Evolutionary conservation across 805 yeast genomes (phyloP), one percentile per base, ranked within the genome.

Genomic region (Yamadazyma insecticola): DNA sequence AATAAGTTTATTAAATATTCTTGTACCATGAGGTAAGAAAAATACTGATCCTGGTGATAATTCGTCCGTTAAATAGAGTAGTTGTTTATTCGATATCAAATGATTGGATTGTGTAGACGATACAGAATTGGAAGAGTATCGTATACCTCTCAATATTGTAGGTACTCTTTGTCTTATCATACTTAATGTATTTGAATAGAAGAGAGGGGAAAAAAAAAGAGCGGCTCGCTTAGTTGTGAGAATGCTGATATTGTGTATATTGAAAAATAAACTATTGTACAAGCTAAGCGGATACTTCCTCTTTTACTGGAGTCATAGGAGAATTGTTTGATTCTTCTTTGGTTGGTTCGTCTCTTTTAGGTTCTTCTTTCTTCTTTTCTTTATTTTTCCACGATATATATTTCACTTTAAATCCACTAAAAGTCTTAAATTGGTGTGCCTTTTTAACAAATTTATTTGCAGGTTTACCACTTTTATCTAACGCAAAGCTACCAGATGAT

Each of bases 1-100:
- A 10, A 86, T 67, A 37, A 92, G 60, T 42, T 77, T 81, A 54
- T 87, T 85, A 64, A 89, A 84, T 16, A 92, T 72, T 26, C 90
- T 66, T 1, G 97, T 78, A 2, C 98, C 98, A 50, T 87, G 88
- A 1, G 97, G 97, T 23, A 90, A 66, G 47, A 92, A 87, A 64
- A 92, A 92, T 1, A 85, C 74, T 0, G 95, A 83, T 0, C 98
- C 98, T 0, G 97, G 97, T 0, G 97, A 81, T 13, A 74, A 58
- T 5, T 82, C 74, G 54, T 87, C 94, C 3, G 84, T 78, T 66
- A 81, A 75, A 53, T 79, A 92, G 26, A 92, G 63, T 40, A 76
- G 75, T 53, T 92, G 97, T 34, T 70, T 72, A 15, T 63, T 68
- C 11, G 92, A 77, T 18, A 81, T 61, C 13, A 68, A 39, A 17